Evolutionary conservation across 352 stramenopile genomes (phyloP), one percentile per base, ranked within the genome.

Genomic region (Plasmopara muralis): DNA sequence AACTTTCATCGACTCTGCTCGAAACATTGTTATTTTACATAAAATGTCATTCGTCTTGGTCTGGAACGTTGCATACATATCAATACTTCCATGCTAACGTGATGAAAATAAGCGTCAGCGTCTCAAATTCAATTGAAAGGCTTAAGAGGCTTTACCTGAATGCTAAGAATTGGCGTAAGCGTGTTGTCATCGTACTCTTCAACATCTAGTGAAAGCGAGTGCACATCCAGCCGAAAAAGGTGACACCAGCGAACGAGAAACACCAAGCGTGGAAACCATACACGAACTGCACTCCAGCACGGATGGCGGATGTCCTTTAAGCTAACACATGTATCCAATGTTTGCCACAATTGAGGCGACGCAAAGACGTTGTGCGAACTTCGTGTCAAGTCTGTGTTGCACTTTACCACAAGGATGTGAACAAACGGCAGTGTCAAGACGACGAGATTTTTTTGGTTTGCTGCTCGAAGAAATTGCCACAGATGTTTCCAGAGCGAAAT

Each of bases 401-500:
- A 20, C n/a, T 52, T 41, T 3, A 56, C 49, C 14, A 85, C 48
- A 13, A 72, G 9, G 2, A 87, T 8, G 20, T 75, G 65, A 2
- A 87, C 50, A 10, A 31, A 47, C n/a, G 58, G 40, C 2, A 87
- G 40, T 10, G 74, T 62, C 30, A 91, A 35, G 10, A 51, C 57
- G 7, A 85, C 13, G 4, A 91, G 55, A 8, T 68, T 69, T 15
- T 64, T 53, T 58, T 65, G 63, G 5, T 64, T 68, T 6, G 73
- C 75, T 9, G 75, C 52, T 9, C 55, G 62, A 9, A 86, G n/a
- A 39, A 88, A 87, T 16, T 43, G 50, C 69, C 66, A 74, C 20
- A 86, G 37, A 8, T 74, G 60, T 9, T 57, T 48, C 78, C 79
- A 89, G 41, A 89, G 55, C 15, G 60, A 68, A 29, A 92, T 56